Percentiles rank a stretch among this genome's conserved stretches.
Conservation (phyloP, 371 early-diverging fungal genomes). For the Rhizopus arrhizus region DNA sequence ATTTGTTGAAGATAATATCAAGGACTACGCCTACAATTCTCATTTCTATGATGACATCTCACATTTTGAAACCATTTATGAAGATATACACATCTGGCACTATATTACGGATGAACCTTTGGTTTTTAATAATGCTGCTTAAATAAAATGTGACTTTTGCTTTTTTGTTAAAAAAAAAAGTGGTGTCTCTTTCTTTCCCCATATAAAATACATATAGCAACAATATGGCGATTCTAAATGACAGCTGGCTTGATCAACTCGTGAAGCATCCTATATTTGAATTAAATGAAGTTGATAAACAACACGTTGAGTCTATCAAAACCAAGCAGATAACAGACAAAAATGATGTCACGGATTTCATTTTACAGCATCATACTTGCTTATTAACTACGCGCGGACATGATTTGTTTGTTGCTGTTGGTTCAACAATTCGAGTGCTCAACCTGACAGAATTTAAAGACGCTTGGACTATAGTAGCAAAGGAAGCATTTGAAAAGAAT, state of each 20-base stretch:
- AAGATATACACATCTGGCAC: conserved; percentile 94
- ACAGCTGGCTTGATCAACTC: conserved; percentile 27
- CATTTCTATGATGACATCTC: conserved; percentile 97
- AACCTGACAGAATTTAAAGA: conserved; percentile 43
- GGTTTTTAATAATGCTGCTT: conserved; percentile 63
- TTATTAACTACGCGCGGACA: conserved; percentile 39
- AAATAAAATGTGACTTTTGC: conserved; percentile 12
- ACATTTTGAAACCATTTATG: conserved; percentile 97
- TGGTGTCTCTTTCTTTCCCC: background rate
- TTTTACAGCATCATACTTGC: conserved; percentile 31
- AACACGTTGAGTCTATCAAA: conserved; percentile 1
- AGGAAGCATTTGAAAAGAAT: conserved; percentile 17
- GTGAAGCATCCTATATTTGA: conserved; percentile 30
- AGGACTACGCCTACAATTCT: conserved; percentile 86
- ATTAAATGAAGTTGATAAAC: conserved; percentile 12
- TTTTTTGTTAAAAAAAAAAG: conserved; percentile 1
- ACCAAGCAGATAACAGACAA: conserved; percentile 15
- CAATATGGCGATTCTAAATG: background rate
- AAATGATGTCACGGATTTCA: conserved; percentile 1
- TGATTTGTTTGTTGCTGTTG: conserved; percentile 46
- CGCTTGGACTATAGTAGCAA: conserved; percentile 35
- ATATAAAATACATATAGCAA: background rate
- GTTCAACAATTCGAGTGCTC: conserved; percentile 37
- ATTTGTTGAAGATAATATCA: conserved; percentile 81
- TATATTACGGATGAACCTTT: conserved; percentile 90